Base-by-base conservation (phyloP, 805 yeast genomes). In the Candida nanaspora region DNA sequence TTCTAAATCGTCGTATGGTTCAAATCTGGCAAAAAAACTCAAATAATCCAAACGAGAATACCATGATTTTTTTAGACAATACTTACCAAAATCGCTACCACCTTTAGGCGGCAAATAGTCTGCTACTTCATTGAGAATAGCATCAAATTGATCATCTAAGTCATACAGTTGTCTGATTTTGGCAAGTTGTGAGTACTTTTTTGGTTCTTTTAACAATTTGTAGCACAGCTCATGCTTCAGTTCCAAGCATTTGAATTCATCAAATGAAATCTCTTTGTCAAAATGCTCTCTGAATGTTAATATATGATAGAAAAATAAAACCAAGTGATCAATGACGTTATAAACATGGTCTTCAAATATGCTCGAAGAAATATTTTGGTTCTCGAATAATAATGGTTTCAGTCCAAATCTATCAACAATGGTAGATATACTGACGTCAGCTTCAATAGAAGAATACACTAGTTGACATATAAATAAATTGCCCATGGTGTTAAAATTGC, bases 91-190 rank as follows among this genome's bases (percentile, higher is more conserved):
- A 52, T 82, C 91, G 29, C 69, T 69, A 33, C 80, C 59, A 3
- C 86, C 86, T 18, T 70, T 67, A 4, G 94, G 93, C 7, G 86
- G 76, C 25, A 70, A 70, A 51, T 69, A 85, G 4, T 61, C 69
- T 1, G 86, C 70, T 23, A 80, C 65, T 49, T 85, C 85, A 28
- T 67, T 62, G 40, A 93, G 64, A 3, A 64, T 61, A 3, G 56
- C 58, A 46, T 77, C 83, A 42, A 77, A 69, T 13, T 65, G 58
- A 0, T 59, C 50, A 11, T 64, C 60, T 21, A 63, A 68, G 2
- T 62, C 53, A 8, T 18, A 19, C 11, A 32, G 16, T 18, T 19
- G 34, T 19, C 34, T 32, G 6, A 32, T 18, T 27, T 39, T 33
- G 35, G 66, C 58, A 20, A 82, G 55, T 10, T 65, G 65, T 3